Percentiles rank a stretch among this genome's conserved stretches.
Conservation (phyloP, 345 rosid species). For the Trapa incisa region DNA sequence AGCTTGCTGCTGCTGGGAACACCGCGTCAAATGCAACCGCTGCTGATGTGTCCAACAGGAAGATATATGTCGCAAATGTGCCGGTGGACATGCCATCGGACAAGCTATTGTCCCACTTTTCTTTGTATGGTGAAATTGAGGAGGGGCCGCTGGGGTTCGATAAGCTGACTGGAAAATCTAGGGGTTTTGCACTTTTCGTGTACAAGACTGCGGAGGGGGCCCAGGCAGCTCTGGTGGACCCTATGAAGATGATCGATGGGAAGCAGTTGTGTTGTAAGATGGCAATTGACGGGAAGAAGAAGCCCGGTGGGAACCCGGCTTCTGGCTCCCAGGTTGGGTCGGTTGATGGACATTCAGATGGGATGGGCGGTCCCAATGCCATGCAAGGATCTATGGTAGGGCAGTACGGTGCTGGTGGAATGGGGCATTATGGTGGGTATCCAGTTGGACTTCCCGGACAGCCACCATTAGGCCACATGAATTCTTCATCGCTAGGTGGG, state of each 20-base stretch:
- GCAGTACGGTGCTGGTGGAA: constrained; percentile 7
- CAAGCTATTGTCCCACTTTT: constrained; percentile 42
- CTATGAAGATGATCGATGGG: constrained; percentile 61
- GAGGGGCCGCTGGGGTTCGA: constrained; percentile 87
- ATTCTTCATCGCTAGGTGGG: constrained; percentile 24
- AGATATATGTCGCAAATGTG: constrained; percentile 75
- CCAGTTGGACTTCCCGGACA: constrained; percentile 24
- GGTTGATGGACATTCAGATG: constrained; percentile 30
- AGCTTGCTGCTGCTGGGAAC: constrained; percentile 74
- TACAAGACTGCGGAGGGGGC: constrained; percentile 74
- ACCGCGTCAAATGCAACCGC: constrained; percentile 24
- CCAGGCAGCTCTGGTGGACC: constrained; percentile 62
- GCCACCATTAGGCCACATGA: constrained; percentile 36
- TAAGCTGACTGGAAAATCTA: constrained; percentile 74
- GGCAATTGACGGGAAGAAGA: constrained; percentile 75
- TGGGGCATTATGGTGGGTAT: constrained; percentile 39
- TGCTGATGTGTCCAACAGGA: constrained; percentile 50
- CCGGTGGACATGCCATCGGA: constrained; percentile 57
- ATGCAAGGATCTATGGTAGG: constrained; percentile 10
- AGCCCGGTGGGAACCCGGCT: constrained; percentile 24
- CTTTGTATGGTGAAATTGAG: constrained; percentile 70
- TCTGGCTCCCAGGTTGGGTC: constrained; percentile 16
- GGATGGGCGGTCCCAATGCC: constrained; percentile 27
- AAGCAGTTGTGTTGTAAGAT: constrained; percentile 55
- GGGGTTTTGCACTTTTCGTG: constrained; percentile 72